Base-by-base conservation (phyloP, 257 asterid species). In the Vinca minor region DNA sequence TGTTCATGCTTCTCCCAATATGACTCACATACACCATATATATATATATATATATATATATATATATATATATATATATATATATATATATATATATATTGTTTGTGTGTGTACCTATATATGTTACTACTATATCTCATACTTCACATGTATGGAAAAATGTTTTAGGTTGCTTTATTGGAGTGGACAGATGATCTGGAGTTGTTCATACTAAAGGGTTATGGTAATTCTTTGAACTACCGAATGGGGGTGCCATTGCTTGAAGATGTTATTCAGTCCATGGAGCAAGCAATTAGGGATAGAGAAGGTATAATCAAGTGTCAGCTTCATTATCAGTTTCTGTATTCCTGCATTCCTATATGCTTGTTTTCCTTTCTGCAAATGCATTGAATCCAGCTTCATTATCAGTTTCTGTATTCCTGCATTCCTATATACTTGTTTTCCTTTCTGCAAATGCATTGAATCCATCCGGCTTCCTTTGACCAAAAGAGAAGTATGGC, bases 151-250 rank as follows among this genome's bases (percentile, higher is more conserved):
- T 59, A 3, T 63, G 56, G 64, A 59, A 34, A 46, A 64, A 61
- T 76, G 25, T 65, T 70, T 62, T 64, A 89, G 99, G 85, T 87
- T 63, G 80, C 70, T 67, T 78, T 89, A 75, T 78, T 93, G 82
- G 97, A 89, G 83, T 93, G 97, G 97, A 59, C 96, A 28, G 97
- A 93, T 78, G 97, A 93, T 74, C 74, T 93, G 78, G 96, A 89
- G 83, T 78, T 85, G 59, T 93, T 93, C 79, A 69, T 89, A 48
- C 71, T 85, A 63, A 93, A 87, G 79, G 97, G 97, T 59, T 89
- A 93, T 72, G 99, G 97, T 68, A 85, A 89, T 80, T 75, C 95
- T 38, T 74, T 93, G 65, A 93, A 93, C 72, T 89, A 93, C 72
- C 84, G 76, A 61, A 93, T 93, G 99, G 97, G 97, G 64, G 95